These are phyloP conservation scores for Vanrija sp. DNA, from an alignment of 1,284 basidiomycete genomes.

Conservation along the genomic window DNA sequence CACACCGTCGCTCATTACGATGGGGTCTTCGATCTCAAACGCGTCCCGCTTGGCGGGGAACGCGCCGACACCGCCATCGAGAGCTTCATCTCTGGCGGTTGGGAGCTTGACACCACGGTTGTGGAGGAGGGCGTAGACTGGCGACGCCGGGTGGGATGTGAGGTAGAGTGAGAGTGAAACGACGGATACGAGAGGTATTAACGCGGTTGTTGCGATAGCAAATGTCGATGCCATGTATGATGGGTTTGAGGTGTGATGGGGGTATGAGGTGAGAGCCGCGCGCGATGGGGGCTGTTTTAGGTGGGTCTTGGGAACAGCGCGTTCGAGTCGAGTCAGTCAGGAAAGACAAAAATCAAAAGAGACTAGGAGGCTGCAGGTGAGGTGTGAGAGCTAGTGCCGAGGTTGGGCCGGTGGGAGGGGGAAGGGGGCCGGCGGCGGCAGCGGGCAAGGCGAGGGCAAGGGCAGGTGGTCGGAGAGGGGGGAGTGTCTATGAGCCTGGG, in stretches of 20 bases:
- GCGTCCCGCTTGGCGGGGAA: constrained; percentile 55
- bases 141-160: constrained; percentile 31
- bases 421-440: too few species aligned
- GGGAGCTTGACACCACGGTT: constrained; percentile 30
- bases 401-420: too few species aligned
- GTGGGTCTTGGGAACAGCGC: too few species aligned
- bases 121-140: constrained; percentile 15
- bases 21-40: constrained; percentile 69
- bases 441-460: too few species aligned
- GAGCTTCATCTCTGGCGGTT: constrained; percentile 24
- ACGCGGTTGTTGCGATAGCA: constrained; percentile 27
- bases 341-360: too few species aligned
- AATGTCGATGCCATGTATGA: constrained; percentile 2
- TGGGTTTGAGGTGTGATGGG: background rate
- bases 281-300: background rate
- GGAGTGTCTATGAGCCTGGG: too few species aligned
- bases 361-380: too few species aligned
- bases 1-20: constrained; percentile 68
- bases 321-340: too few species aligned
- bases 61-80: constrained; percentile 17
- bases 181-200: constrained; percentile 36
- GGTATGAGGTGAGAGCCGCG: background rate
- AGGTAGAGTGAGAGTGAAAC: constrained; percentile 39
- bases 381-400: too few species aligned
- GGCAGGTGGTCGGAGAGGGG: too few species aligned